Percentiles rank a stretch among this genome's conserved stretches.
These are phyloP conservation scores for Lipomyces anomalus DNA, from an alignment of 805 yeast species.

Conservation along the genomic window DNA sequence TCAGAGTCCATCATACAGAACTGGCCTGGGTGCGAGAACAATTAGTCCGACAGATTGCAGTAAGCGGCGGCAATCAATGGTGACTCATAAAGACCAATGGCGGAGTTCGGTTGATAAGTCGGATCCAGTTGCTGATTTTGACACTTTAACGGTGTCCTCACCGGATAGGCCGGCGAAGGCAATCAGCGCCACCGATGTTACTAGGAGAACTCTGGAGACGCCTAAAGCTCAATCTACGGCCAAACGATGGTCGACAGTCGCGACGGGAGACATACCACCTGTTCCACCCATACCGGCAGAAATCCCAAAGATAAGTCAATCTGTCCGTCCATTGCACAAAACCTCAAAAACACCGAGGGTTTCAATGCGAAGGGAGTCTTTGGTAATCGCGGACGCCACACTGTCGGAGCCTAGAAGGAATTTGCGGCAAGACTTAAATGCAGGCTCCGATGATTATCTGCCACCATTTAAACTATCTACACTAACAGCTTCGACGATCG, in stretches of 20 bases:
- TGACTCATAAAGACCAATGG: not conserved
- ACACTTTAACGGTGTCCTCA: not conserved
- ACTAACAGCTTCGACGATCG: not conserved
- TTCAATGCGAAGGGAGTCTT: not conserved
- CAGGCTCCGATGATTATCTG: not conserved
- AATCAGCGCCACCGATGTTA: not conserved
- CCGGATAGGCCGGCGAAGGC: not conserved
- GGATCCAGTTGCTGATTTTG: not conserved
- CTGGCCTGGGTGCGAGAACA: conserved; percentile 13
- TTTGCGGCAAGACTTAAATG: conserved; percentile 1
- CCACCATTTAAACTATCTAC: not conserved
- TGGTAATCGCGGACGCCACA: not conserved
- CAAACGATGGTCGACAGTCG: not conserved
- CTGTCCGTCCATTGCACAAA: not conserved
- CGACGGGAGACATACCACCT: conserved; percentile 12
- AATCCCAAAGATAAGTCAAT: not conserved
- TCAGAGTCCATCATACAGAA: not conserved
- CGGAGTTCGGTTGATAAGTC: too few relatives aligned
- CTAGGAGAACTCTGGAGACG: not conserved
- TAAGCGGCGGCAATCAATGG: not conserved
- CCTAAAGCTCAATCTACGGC: not conserved
- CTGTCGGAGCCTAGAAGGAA: conserved; percentile 4
- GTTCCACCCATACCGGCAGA: conserved; percentile 18
- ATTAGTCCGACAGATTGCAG: conserved; percentile 11
- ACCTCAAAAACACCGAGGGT: not conserved